phyloP scores from a whole-genome alignment of 2,329 filamentous ascomycete species.

The Ophiostoma angusticollis region DNA sequence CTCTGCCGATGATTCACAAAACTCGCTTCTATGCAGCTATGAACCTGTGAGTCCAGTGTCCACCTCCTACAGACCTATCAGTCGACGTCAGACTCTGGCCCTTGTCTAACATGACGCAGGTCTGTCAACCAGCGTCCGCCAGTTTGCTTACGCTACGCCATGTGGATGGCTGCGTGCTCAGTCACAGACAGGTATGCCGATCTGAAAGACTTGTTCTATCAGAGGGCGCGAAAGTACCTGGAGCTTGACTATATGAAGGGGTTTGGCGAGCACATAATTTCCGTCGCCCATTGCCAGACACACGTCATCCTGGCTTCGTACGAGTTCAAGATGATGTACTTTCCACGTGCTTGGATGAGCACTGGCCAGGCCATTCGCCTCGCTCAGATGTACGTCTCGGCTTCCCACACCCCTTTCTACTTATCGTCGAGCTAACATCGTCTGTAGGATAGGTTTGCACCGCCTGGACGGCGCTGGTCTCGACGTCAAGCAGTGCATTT shows the following conservation, averaged over 20 bases:
- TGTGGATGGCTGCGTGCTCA: conserved; percentile 89
- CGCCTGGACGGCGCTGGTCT: conserved; percentile 69
- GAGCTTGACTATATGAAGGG: conserved; percentile 85
- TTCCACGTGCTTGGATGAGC: conserved; percentile 90
- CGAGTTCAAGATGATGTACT: conserved; percentile 97
- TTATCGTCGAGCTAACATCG: not conserved
- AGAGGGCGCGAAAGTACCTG: conserved; percentile 76
- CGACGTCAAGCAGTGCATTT: conserved; percentile 86
- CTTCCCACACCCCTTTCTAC: not conserved
- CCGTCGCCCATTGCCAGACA: conserved; percentile 72
- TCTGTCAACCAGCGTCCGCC: conserved; percentile 63
- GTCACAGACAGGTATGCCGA: conserved; percentile 68
- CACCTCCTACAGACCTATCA: not conserved
- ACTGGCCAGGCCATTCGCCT: conserved; percentile 70
- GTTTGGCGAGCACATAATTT: conserved; percentile 80
- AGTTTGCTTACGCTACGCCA: conserved; percentile 79
- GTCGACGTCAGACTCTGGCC: not conserved
- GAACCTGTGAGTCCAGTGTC: conserved; percentile 48
- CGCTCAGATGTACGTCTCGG: conserved; percentile 62
- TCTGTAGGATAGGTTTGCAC: conserved; percentile 77
- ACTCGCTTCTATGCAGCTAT: conserved; percentile 78
- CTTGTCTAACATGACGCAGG: not conserved
- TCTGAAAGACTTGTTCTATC: conserved; percentile 80
- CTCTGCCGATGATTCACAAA: conserved; percentile 78
- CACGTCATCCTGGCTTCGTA: conserved; percentile 70